phyloP scores from a whole-genome alignment of 805 yeast genomes.

The Candida ascalaphidarum region DNA sequence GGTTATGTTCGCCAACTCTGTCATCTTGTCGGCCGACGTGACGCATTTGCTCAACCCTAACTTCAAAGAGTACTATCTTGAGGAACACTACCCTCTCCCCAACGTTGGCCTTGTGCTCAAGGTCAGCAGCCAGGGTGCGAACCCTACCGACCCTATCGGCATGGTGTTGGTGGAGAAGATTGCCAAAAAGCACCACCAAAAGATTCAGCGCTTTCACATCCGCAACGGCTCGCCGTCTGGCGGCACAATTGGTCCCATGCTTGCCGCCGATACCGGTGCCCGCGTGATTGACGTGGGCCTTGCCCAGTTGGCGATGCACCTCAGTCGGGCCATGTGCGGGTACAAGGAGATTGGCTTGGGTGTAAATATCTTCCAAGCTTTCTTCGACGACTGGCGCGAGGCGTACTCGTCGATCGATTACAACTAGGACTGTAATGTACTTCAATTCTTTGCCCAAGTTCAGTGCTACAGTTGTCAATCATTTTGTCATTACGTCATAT shows the following conservation, averaged over 20 bases:
- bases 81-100: constrained; percentile 26
- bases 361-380: constrained; percentile 20
- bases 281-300: constrained; percentile 33
- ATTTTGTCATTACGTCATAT: too few relatives aligned
- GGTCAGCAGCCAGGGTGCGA: constrained; percentile 28
- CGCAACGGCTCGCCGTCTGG: constrained; percentile 34
- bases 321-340: constrained; percentile 29
- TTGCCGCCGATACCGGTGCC: constrained; percentile 27
- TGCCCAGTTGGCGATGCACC: constrained; percentile 36
- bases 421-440: too few relatives aligned
- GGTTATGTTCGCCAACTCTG: constrained; percentile 20
- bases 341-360: constrained; percentile 32
- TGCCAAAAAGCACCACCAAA: constrained; percentile 13
- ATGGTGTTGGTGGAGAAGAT: constrained; percentile 15
- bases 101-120: constrained; percentile 30
- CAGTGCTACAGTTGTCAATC: too few relatives aligned
- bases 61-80: constrained; percentile 22
- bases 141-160: constrained; percentile 27
- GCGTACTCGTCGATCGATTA: constrained; percentile 4
- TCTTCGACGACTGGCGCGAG: constrained; percentile 19
- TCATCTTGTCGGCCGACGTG: constrained; percentile 33
- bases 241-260: constrained; percentile 34
- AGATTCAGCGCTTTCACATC: constrained; percentile 30
- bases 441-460: too few relatives aligned
- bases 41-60: constrained; percentile 37